Conservation (phyloP, 805 yeast genomes). For the Ogataea nonfermentans region DNA sequence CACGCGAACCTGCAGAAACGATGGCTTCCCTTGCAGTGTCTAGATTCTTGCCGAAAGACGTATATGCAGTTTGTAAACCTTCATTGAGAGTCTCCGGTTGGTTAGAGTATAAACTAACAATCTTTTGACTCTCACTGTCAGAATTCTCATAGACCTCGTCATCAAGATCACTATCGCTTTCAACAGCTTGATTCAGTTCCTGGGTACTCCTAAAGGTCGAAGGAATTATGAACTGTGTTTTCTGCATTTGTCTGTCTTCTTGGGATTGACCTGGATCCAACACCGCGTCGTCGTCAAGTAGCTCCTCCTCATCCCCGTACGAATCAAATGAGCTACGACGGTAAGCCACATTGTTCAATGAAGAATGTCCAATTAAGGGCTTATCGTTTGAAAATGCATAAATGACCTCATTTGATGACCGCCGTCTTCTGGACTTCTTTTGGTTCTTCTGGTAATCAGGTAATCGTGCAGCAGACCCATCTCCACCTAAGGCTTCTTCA, state of each 20-base stretch:
- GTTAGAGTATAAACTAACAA: conserved; percentile 74
- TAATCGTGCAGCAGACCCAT: conserved; percentile 49
- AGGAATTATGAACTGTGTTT: conserved; percentile 12
- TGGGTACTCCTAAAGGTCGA: conserved; percentile 6
- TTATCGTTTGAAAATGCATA: conserved; percentile 11
- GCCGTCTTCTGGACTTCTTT: conserved; percentile 10
- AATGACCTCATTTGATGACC: conserved; percentile 12
- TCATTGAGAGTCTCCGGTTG: conserved; percentile 72
- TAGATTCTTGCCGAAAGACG: conserved; percentile 66
- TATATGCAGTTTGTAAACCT: conserved; percentile 75
- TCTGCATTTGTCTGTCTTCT: conserved; percentile 5
- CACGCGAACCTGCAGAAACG: conserved; percentile 54
- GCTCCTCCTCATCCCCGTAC: conserved; percentile 28
- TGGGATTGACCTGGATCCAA: conserved; percentile 15
- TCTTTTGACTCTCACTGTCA: conserved; percentile 38
- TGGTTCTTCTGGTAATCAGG: conserved; percentile 12
- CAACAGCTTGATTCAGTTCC: conserved; percentile 16
- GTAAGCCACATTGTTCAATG: conserved; percentile 14
- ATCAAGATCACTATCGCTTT: conserved; percentile 28
- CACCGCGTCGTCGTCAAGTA: conserved; percentile 29
- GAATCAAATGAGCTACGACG: conserved; percentile 28
- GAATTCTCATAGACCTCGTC: conserved; percentile 27
- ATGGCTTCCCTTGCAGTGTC: conserved; percentile 64
- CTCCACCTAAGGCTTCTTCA: conserved; percentile 76
- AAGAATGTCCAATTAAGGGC: conserved; percentile 14